Conservation (phyloP, 495 filamentous ascomycete genomes). For the Pyrenula massariospora region DNA sequence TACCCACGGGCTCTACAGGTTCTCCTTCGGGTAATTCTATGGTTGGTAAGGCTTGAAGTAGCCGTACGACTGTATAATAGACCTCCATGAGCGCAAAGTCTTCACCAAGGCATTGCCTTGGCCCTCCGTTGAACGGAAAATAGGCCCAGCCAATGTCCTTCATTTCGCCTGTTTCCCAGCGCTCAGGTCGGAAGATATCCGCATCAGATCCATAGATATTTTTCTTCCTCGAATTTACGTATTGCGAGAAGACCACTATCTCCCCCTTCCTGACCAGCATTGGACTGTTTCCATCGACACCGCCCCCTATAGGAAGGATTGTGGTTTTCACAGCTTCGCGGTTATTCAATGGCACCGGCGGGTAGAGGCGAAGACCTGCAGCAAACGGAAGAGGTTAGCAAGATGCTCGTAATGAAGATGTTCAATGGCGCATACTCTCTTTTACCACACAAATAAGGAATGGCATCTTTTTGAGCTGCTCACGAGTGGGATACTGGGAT, state of each 20-base stretch:
- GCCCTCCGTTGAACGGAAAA: slow-evolving; percentile 56
- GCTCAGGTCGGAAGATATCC: slow-evolving; percentile 47
- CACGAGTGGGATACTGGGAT: slow-evolving; percentile 12
- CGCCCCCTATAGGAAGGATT: slow-evolving; percentile 59
- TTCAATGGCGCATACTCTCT: slow-evolving; percentile 15
- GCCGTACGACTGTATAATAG: slow-evolving; percentile 22
- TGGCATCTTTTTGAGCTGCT: slow-evolving; percentile 23
- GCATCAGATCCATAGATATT: slow-evolving; percentile 45
- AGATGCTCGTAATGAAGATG: neutral
- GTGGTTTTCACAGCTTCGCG: slow-evolving; percentile 58
- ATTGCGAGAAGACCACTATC: slow-evolving; percentile 14
- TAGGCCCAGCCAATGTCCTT: slow-evolving; percentile 42
- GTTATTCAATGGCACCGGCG: slow-evolving; percentile 63
- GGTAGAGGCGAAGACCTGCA: slow-evolving; percentile 49
- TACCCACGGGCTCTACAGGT: slow-evolving; percentile 10
- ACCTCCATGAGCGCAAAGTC: slow-evolving; percentile 29
- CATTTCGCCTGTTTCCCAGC: slow-evolving; percentile 39
- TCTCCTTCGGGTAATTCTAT: slow-evolving; percentile 14
- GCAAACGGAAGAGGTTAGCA: neutral
- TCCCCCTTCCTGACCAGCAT: slow-evolving; percentile 49
- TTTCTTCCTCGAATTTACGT: slow-evolving; percentile 20
- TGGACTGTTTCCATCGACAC: slow-evolving; percentile 50
- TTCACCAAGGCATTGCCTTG: slow-evolving; percentile 22
- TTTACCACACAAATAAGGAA: slow-evolving; percentile 32
- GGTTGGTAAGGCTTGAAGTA: slow-evolving; percentile 19